A percentile compares a stretch with the other conserved stretches of the same genome.
Conservation (phyloP, 441 rosid genomes). For the Corymbia citriodora region DNA sequence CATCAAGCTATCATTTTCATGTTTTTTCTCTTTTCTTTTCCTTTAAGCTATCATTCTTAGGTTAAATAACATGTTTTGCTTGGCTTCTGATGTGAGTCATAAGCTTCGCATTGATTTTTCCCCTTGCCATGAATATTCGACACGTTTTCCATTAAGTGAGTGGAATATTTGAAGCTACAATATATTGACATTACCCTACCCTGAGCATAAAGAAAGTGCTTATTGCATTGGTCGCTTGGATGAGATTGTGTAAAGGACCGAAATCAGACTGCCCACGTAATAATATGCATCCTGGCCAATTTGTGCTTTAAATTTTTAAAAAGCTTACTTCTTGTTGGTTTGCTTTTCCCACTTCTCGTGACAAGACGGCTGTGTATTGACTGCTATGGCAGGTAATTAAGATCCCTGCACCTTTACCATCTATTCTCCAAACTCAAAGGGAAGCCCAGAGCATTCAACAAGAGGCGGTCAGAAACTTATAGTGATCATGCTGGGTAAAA, state of each 20-base stretch:
- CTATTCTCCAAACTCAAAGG: conserved; percentile 35
- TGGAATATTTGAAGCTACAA: not conserved
- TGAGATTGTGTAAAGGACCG: not conserved
- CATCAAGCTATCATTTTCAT: not conserved
- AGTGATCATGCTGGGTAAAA: not conserved
- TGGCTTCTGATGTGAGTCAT: not conserved
- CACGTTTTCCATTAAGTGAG: not conserved
- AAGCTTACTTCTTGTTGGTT: not conserved
- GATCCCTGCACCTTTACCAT: conserved; percentile 57
- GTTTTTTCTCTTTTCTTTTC: not conserved
- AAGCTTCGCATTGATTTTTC: not conserved
- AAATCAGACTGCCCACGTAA: not conserved
- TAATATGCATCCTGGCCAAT: not conserved
- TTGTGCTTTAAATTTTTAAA: not conserved
- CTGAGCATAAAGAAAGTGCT: not conserved
- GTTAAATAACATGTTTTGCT: not conserved
- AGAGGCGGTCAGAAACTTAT: not conserved
- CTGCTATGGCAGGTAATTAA: conserved; percentile 33
- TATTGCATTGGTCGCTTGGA: not conserved
- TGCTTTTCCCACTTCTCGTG: not conserved
- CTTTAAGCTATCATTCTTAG: not conserved
- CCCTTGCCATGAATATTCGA: not conserved
- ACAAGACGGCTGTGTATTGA: not conserved
- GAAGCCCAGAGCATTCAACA: conserved; percentile 10
- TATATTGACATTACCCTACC: not conserved